Percentiles rank a stretch among this genome's conserved stretches.
Conservation (phyloP, 1,284 basidiomycete species). For the Irpex lacteus region DNA sequence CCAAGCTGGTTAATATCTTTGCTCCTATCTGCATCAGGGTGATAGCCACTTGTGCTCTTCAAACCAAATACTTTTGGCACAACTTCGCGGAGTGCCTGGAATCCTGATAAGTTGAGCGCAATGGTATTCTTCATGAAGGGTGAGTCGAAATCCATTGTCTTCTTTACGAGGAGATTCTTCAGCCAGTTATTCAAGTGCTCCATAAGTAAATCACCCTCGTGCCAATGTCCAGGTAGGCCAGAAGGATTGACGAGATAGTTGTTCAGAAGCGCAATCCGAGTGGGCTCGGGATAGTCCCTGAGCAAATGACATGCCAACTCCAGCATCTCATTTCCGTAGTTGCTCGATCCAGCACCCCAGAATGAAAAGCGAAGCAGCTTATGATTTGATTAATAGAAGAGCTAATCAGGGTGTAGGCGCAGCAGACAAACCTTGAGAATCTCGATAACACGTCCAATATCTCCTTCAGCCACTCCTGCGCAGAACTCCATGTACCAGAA, state of each 20-base stretch:
- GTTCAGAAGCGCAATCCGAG: constrained; percentile 13
- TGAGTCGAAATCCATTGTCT: constrained; percentile 4
- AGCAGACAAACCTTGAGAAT: constrained; percentile 19
- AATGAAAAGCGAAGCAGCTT: constrained; percentile 17
- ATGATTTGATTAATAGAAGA: background rate
- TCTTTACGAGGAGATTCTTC: constrained; percentile 4
- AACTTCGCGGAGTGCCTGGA: background rate
- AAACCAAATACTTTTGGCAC: background rate
- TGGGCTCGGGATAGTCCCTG: constrained; percentile 10
- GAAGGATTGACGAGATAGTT: constrained; percentile 22
- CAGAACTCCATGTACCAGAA: constrained; percentile 16
- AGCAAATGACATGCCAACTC: constrained; percentile 17
- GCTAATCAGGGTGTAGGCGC: background rate
- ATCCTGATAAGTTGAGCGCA: constrained; percentile 6
- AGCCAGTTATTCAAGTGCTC: constrained; percentile 22
- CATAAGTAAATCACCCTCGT: constrained; percentile 19
- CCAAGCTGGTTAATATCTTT: background rate
- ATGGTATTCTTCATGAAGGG: background rate
- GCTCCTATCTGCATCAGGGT: background rate
- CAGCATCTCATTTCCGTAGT: constrained; percentile 16
- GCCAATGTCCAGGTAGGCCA: constrained; percentile 18
- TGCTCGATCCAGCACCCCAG: background rate
- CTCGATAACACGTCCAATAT: constrained; percentile 21
- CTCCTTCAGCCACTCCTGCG: constrained; percentile 17
- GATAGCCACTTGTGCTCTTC: background rate